phyloP scores from a whole-genome alignment of 2,329 filamentous ascomycete genomes.

The Dendrostoma leiphaemia region DNA sequence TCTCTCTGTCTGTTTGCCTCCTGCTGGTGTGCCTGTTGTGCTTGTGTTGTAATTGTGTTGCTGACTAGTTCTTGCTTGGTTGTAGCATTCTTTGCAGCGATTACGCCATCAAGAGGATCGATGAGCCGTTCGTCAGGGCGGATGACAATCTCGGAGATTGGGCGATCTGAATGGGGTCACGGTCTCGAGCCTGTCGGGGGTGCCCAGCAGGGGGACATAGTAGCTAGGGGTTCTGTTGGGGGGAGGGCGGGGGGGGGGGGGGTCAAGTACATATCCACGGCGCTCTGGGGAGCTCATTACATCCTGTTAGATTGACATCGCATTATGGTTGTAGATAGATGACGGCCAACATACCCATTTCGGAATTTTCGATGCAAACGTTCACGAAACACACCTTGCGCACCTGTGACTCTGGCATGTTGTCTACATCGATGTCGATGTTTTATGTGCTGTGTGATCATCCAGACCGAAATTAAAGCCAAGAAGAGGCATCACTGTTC shows the following conservation, averaged over 20 bases:
- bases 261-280: background rate
- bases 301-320: background rate
- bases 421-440: no score
- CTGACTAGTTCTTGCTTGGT: slow-evolving; percentile 1
- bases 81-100: slow-evolving; percentile 90
- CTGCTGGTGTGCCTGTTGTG: background rate
- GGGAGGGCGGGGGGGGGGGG: background rate
- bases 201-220: no score
- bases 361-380: no score
- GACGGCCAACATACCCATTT: no score
- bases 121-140: slow-evolving; percentile 81
- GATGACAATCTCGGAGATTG: slow-evolving; percentile 78
- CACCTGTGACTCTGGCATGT: no score
- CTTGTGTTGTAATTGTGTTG: background rate
- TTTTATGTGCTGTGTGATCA: no score
- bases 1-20: slow-evolving; percentile 4
- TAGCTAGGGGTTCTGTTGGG: no score
- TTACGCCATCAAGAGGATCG: slow-evolving; percentile 88
- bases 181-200: no score
- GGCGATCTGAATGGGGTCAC: slow-evolving; percentile 43
- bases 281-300: background rate
- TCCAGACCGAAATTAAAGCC: no score
- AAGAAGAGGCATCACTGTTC: no score
- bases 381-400: no score
- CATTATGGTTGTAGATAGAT: background rate